Evolutionary conservation across 148 eudicot genomes (phyloP).

Genomic region (Persicaria tinctoria): DNA sequence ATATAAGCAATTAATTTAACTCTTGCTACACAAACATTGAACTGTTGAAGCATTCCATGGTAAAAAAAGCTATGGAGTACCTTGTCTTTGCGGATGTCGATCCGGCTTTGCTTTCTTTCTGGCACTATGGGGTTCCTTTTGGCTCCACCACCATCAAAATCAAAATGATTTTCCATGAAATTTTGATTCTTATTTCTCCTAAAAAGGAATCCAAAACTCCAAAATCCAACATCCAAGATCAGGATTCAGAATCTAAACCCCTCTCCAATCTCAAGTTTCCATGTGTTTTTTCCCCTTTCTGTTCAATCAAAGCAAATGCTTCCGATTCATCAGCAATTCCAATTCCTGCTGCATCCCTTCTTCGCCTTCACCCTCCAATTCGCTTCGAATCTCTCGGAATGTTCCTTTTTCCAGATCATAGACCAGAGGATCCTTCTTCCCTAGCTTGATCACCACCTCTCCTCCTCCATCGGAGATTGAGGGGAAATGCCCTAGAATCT

Average conservation of each 20-base stretch:
- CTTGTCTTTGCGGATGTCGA: neutral
- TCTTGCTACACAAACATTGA: neutral
- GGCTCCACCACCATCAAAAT: neutral
- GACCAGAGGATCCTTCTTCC: constrained; percentile 17
- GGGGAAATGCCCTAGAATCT: constrained; percentile 29
- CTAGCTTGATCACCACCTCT: constrained; percentile 32
- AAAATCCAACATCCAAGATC: neutral
- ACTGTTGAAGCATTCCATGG: constrained; percentile 3
- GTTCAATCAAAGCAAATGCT: constrained; percentile 9
- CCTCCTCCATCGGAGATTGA: constrained; percentile 18
- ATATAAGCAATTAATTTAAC: neutral
- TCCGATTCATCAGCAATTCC: neutral
- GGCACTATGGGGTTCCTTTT: neutral
- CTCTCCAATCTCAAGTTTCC: constrained; percentile 3
- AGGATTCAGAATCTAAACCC: neutral
- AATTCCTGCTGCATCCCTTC: neutral
- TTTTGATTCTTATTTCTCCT: neutral
- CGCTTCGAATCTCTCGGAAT: constrained; percentile 11
- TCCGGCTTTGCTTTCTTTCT: neutral
- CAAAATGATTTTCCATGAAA: neutral
- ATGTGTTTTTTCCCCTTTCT: neutral
- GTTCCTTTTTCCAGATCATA: constrained; percentile 19
- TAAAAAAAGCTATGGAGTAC: constrained; percentile 8
- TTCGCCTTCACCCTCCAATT: neutral
- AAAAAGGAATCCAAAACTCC: neutral